These are phyloP conservation scores for Microbotryomycetes sp. DNA, from an alignment of 1,284 basidiomycete species.

Conservation along the genomic window DNA sequence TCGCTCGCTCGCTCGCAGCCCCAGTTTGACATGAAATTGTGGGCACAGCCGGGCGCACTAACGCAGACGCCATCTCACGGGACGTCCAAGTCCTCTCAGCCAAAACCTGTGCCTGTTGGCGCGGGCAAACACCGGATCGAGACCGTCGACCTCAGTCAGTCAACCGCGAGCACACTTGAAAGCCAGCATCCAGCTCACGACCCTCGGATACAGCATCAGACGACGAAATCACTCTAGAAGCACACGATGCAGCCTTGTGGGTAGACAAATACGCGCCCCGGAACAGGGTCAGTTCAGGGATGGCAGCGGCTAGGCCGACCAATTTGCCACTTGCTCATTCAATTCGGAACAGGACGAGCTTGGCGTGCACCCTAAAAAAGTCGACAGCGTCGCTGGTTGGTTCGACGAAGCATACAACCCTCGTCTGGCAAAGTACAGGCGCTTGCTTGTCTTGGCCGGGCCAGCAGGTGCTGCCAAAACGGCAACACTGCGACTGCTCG, in stretches of 20 bases:
- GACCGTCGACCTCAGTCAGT: constrained; percentile 19
- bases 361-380: constrained; percentile 80
- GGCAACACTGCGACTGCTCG: constrained; percentile 66
- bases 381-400: constrained; percentile 79
- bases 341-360: constrained; percentile 50
- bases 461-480: constrained; percentile 90
- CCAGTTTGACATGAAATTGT: constrained; percentile 11
- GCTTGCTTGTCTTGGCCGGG: constrained; percentile 73
- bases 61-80: too few species aligned
- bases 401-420: constrained; percentile 65
- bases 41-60: background rate
- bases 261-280: constrained; percentile 66
- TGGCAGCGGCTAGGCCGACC: background rate
- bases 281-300: constrained; percentile 50
- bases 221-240: background rate
- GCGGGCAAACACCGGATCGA: constrained; percentile 27
- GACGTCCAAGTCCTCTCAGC: constrained; percentile 20
- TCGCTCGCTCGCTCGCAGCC: background rate
- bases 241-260: constrained; percentile 52
- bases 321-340: background rate
- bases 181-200: background rate
- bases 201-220: background rate
- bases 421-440: constrained; percentile 50
- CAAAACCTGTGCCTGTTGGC: constrained; percentile 28
- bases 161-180: background rate